phyloP scores from a whole-genome alignment of 2,329 filamentous ascomycete genomes.

The Colletotrichum liaoningense region DNA sequence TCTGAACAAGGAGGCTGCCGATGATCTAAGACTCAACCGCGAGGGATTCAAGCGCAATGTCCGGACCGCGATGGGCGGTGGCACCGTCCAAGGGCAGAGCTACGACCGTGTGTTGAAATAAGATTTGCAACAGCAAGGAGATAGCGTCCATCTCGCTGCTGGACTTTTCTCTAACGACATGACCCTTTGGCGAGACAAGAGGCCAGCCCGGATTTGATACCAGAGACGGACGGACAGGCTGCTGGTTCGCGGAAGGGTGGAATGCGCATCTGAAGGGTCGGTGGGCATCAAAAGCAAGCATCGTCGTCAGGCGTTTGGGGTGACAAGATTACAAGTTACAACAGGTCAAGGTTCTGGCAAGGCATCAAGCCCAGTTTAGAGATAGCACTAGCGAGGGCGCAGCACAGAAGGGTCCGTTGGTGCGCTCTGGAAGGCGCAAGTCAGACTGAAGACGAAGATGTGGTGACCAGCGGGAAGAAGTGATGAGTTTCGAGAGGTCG shows the following conservation, averaged over 20 bases:
- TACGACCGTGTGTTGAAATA: constrained; percentile 86
- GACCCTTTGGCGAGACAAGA: not conserved
- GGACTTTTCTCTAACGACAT: not conserved
- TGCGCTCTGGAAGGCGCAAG: not conserved
- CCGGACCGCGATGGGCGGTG: constrained; percentile 83
- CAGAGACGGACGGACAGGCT: constrained; percentile 1
- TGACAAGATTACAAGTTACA: constrained; percentile 27
- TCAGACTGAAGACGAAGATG: not conserved
- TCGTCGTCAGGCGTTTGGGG: constrained; percentile 34
- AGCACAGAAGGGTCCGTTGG: not conserved
- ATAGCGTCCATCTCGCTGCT: not conserved
- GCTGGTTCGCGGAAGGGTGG: not conserved
- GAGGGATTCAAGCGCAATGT: constrained; percentile 95
- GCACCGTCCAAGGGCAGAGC: constrained; percentile 74
- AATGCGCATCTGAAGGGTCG: constrained; percentile 21
- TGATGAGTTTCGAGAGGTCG: not conserved
- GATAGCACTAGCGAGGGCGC: not conserved
- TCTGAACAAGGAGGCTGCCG: constrained; percentile 97
- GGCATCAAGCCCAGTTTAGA: constrained; percentile 4
- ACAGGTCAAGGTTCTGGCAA: constrained; percentile 3
- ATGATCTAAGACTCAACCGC: constrained; percentile 86
- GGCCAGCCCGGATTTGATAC: not conserved
- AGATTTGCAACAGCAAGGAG: not conserved
- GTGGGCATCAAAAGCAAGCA: constrained; percentile 31
- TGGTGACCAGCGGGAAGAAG: not conserved